These are phyloP conservation scores for Aspergillus fijiensis DNA, from an alignment of 2,329 filamentous ascomycete species.

Conservation along the genomic window DNA sequence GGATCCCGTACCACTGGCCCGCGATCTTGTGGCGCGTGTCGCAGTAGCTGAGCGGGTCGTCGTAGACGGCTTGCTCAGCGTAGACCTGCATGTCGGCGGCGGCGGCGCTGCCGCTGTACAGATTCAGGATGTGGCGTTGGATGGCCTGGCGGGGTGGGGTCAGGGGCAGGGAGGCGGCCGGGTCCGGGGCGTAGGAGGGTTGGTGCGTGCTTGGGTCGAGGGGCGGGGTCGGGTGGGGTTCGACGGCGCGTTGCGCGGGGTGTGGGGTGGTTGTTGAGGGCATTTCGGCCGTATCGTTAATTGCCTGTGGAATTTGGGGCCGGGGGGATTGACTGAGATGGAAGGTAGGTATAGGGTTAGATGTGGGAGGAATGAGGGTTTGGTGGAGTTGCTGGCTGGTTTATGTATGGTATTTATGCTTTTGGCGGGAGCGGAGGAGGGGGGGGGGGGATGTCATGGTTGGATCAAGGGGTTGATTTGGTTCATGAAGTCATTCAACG, in stretches of 20 bases:
- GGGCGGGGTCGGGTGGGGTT: conserved; percentile 11
- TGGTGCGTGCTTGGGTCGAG: not conserved
- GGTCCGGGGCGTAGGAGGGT: conserved; percentile 9
- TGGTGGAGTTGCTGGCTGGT: not conserved
- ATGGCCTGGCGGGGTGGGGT: conserved; percentile 4
- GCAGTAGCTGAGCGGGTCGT: conserved; percentile 17
- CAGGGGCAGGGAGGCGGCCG: conserved; percentile 7
- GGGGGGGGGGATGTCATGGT: not conserved
- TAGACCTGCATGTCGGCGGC: conserved; percentile 14
- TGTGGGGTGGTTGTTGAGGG: conserved; percentile 10
- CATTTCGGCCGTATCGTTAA: not conserved
- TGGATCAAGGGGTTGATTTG: not conserved
- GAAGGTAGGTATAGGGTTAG: no score
- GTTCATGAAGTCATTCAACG: not conserved
- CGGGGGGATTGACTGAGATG: no score
- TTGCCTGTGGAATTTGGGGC: no score
- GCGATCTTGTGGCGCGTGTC: conserved; percentile 16
- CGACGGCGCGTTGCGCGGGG: conserved; percentile 5
- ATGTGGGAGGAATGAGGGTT: no score
- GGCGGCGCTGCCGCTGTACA: conserved; percentile 12
- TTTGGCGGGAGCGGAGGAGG: no score
- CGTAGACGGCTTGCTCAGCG: conserved; percentile 12
- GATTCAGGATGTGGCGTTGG: conserved; percentile 8
- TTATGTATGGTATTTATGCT: not conserved
- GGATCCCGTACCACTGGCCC: conserved; percentile 16